Percentiles rank a stretch among this genome's conserved stretches.
Evolutionary conservation across 306 rosid genomes (phyloP).

Genomic region (Dryas octopetala): DNA sequence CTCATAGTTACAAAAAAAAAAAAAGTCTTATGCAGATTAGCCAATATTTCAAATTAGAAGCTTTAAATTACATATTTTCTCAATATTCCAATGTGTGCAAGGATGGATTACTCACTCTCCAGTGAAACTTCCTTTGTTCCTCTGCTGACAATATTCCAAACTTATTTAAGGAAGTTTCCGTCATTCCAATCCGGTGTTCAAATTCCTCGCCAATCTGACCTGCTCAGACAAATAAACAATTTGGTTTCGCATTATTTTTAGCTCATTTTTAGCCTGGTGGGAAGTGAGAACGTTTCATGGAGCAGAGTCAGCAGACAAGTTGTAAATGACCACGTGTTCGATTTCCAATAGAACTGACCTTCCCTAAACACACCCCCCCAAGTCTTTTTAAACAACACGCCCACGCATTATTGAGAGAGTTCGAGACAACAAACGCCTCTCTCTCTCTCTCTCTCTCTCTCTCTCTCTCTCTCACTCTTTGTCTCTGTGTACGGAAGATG

Average conservation of each 20-base stretch:
- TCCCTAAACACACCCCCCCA: too few relatives aligned
- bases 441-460: too few relatives aligned
- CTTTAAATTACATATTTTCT: not conserved
- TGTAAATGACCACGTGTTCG: too few relatives aligned
- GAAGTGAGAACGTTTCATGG: too few relatives aligned
- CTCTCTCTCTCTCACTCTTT: too few relatives aligned
- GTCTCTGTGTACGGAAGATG: slow-evolving; percentile 10
- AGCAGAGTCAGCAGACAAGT: too few relatives aligned
- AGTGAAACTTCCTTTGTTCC: slow-evolving; percentile 74
- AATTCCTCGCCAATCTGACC: slow-evolving; percentile 84
- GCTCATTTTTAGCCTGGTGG: not conserved
- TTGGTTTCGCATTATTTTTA: slow-evolving; percentile 9
- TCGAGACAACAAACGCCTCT: too few relatives aligned
- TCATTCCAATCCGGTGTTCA: slow-evolving; percentile 72
- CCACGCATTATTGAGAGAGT: too few relatives aligned
- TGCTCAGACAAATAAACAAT: slow-evolving; percentile 36
- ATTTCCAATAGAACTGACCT: too few relatives aligned
- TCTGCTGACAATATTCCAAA: slow-evolving; percentile 53
- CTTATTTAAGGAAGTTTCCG: slow-evolving; percentile 85
- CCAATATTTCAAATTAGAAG: not conserved
- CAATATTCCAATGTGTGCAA: slow-evolving; percentile 26
- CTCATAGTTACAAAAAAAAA: not conserved
- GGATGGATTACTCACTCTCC: slow-evolving; percentile 63
- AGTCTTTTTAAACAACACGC: too few relatives aligned
- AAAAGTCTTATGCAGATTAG: not conserved